Evolutionary conservation across 169 alveolate species (phyloP).

Genomic region (Plasmodium gallinaceum): DNA sequence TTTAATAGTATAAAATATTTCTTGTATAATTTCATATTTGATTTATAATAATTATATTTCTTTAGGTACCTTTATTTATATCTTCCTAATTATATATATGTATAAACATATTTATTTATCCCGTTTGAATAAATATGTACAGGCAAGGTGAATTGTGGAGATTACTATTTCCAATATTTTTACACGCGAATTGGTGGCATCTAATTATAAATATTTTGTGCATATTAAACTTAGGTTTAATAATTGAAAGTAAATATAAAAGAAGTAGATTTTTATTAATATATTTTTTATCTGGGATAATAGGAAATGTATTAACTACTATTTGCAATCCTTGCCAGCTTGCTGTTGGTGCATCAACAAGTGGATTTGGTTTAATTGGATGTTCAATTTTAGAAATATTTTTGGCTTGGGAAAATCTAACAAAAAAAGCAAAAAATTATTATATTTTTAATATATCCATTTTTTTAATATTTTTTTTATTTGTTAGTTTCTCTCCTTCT

Average conservation of each 20-base stretch:
- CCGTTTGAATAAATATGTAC: background rate
- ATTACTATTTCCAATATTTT: slow-evolving; percentile 56
- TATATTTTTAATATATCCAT: slow-evolving; percentile 49
- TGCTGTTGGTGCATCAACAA: slow-evolving; percentile 81
- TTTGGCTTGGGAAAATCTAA: slow-evolving; percentile 74
- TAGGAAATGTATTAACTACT: slow-evolving; percentile 78
- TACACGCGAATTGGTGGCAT: slow-evolving; percentile 77
- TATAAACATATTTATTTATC: background rate
- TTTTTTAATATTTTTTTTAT: slow-evolving; percentile 62
- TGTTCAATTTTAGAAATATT: slow-evolving; percentile 78
- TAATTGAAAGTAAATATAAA: slow-evolving; percentile 66
- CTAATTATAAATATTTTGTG: slow-evolving; percentile 56
- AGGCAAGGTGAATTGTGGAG: slow-evolving; percentile 76
- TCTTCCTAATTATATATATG: background rate
- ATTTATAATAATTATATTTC: background rate
- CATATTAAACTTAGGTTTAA: slow-evolving; percentile 70
- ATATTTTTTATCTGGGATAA: slow-evolving; percentile 54
- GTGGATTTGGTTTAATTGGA: slow-evolving; percentile 80
- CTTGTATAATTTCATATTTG: background rate
- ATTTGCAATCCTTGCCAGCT: slow-evolving; percentile 78
- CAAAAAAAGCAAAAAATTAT: slow-evolving; percentile 60
- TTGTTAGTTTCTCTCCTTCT: slow-evolving; percentile 71
- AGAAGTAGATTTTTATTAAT: slow-evolving; percentile 9
- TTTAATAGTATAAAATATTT: background rate
- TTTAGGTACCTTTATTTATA: background rate